Conservation (phyloP, 2,329 filamentous ascomycete genomes). For the Pseudocercospora cruenta region DNA sequence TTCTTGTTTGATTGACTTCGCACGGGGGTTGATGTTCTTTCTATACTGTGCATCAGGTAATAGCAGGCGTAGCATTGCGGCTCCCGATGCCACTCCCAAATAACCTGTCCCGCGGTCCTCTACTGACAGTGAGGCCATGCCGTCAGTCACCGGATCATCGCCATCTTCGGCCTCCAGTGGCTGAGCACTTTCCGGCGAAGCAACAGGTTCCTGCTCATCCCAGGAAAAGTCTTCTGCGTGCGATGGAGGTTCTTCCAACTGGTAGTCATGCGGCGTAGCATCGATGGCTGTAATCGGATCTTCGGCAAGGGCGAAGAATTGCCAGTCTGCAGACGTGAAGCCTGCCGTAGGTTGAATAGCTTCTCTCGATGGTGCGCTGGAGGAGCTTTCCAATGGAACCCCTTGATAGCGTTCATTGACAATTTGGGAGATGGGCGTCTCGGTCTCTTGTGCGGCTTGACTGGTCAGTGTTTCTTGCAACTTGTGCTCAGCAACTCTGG, state of each 20-base stretch:
- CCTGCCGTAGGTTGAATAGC: neutral
- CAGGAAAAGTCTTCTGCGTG: slow-evolving; percentile 35
- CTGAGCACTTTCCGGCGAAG: slow-evolving; percentile 12
- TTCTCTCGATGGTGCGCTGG: neutral
- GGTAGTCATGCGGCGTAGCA: slow-evolving; percentile 4
- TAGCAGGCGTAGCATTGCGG: slow-evolving; percentile 46
- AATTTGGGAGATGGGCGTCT: neutral
- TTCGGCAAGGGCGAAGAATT: slow-evolving; percentile 7
- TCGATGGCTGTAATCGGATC: neutral
- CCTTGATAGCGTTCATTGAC: neutral
- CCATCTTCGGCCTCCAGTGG: slow-evolving; percentile 17
- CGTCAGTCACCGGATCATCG: slow-evolving; percentile 29
- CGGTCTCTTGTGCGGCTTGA: neutral
- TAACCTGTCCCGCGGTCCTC: slow-evolving; percentile 48
- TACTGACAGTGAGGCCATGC: slow-evolving; percentile 41
- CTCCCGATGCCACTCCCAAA: slow-evolving; percentile 52
- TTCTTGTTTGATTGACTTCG: slow-evolving; percentile 1
- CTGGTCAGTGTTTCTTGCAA: slow-evolving; percentile 15
- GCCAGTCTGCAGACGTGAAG: slow-evolving; percentile 11
- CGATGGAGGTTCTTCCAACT: slow-evolving; percentile 32
- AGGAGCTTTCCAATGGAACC: neutral
- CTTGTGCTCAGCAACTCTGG: slow-evolving; percentile 27
- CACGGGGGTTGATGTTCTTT: slow-evolving; percentile 6
- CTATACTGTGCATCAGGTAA: slow-evolving; percentile 28
- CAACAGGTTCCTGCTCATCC: slow-evolving; percentile 30